Conservation (phyloP, 73 alveolate genomes). For the Symbiodinium pilosum region DNA sequence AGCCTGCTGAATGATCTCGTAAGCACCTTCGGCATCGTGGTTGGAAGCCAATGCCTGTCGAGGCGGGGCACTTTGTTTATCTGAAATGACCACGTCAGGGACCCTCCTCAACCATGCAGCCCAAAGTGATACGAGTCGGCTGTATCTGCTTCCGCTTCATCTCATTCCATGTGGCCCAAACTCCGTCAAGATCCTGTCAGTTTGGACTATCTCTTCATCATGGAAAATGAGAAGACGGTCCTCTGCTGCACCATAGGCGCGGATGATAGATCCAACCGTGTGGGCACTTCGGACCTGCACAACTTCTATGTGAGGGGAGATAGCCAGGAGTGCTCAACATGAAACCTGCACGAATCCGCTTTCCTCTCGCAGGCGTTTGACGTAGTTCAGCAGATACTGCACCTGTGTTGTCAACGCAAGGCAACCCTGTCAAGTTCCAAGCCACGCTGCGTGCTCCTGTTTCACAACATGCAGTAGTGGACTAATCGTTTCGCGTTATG, state of each 20-base stretch:
- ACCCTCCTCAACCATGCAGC: constrained; percentile 81
- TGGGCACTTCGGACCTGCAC: constrained; percentile 35
- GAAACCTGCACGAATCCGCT: not conserved
- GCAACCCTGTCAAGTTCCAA: too few relatives aligned
- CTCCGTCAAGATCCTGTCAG: constrained; percentile 19
- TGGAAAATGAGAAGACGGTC: not conserved
- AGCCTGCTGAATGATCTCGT: constrained; percentile 54
- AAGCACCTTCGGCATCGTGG: constrained; percentile 66
- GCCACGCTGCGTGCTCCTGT: too few relatives aligned
- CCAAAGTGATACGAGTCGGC: constrained; percentile 45
- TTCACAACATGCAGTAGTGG: too few relatives aligned
- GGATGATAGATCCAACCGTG: constrained; percentile 82
- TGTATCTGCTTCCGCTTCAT: constrained; percentile 31
- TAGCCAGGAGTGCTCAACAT: not conserved
- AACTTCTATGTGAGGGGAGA: not conserved
- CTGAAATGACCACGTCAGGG: too few relatives aligned
- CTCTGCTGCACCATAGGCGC: constrained; percentile 63
- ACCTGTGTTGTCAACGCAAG: constrained; percentile 14
- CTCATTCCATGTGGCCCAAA: constrained; percentile 88
- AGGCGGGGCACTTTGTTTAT: not conserved
- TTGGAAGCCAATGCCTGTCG: constrained; percentile 65
- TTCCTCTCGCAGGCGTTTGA: constrained; percentile 49
- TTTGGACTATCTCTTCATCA: too few relatives aligned
- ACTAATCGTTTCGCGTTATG: too few relatives aligned
- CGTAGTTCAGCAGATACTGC: constrained; percentile 52